Conservation (phyloP, 2,329 filamentous ascomycete species). For the Davidsoniella eucalypti region DNA sequence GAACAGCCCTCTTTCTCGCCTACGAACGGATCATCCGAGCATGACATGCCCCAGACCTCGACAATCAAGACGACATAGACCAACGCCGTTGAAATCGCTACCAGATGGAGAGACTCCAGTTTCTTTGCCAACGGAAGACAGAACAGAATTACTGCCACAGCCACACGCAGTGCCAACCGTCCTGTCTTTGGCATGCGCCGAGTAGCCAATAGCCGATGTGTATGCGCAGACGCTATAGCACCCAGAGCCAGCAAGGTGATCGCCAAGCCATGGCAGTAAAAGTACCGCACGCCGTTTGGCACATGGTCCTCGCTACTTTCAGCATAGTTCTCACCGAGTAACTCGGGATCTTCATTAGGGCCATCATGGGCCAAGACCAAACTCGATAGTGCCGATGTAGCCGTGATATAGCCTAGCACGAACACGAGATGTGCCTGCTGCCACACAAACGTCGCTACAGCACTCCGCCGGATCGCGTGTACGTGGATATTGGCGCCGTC, state of each 20-base stretch:
- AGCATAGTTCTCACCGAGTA: slow-evolving; percentile 26
- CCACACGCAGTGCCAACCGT: slow-evolving; percentile 34
- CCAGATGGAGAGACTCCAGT: slow-evolving; percentile 29
- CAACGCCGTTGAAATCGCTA: slow-evolving; percentile 29
- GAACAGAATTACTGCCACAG: slow-evolving; percentile 34
- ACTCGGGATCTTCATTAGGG: too few relatives aligned
- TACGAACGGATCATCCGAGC: slow-evolving; percentile 27
- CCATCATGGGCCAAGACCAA: slow-evolving; percentile 35
- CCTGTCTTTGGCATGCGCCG: slow-evolving; percentile 32
- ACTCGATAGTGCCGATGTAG: slow-evolving; percentile 38
- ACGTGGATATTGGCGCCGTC: slow-evolving; percentile 38
- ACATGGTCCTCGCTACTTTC: slow-evolving; percentile 33
- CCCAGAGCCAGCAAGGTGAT: slow-evolving; percentile 37
- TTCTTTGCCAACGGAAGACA: slow-evolving; percentile 34
- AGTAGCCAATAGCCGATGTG: slow-evolving; percentile 34
- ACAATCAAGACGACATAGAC: slow-evolving; percentile 29
- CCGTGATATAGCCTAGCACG: slow-evolving; percentile 45
- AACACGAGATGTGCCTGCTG: slow-evolving; percentile 41
- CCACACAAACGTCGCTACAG: slow-evolving; percentile 34
- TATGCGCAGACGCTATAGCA: slow-evolving; percentile 36
- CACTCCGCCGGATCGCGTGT: slow-evolving; percentile 43
- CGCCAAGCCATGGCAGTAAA: slow-evolving; percentile 46
- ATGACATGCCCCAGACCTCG: slow-evolving; percentile 25
- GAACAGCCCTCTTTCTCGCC: slow-evolving; percentile 16
- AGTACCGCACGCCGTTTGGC: slow-evolving; percentile 38